A percentile compares a stretch with the other conserved stretches of the same genome.
These are phyloP conservation scores for Desmodesmus armatus DNA, from an alignment of 139 green algal species.

Conservation along the genomic window DNA sequence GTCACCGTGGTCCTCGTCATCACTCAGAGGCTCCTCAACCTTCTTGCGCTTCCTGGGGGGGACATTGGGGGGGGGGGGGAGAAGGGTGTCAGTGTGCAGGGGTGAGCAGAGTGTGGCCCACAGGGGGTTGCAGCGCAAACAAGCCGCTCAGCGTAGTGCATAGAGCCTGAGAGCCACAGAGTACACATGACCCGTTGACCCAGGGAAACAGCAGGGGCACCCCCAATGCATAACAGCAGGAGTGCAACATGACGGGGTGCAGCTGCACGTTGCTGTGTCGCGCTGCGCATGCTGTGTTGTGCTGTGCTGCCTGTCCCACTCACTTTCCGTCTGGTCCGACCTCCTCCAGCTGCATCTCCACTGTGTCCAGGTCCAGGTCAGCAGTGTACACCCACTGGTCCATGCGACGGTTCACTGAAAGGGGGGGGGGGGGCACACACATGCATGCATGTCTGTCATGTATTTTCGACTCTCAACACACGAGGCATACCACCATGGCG, in stretches of 20 bases:
- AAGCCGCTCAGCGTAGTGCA: too few species aligned
- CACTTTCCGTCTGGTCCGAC: slow-evolving; percentile 65
- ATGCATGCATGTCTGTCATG: too few species aligned
- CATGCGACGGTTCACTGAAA: slow-evolving; percentile 95
- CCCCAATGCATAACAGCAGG: background rate
- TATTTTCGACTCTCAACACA: too few species aligned
- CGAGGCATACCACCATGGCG: background rate
- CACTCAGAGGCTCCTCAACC: slow-evolving; percentile 60
- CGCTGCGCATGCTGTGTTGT: background rate
- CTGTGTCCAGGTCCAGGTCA: slow-evolving; percentile 85
- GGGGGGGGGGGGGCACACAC: too few species aligned
- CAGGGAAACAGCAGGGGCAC: background rate
- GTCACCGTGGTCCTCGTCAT: slow-evolving; percentile 88
- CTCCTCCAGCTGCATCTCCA: slow-evolving; percentile 66
- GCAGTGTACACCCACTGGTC: slow-evolving; percentile 94
- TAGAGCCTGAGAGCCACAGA: background rate
- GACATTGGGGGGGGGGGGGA: too few species aligned
- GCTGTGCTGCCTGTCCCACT: slow-evolving; percentile 3
- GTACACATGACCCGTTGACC: too few species aligned
- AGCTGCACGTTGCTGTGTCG: background rate
- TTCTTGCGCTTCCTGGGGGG: slow-evolving; percentile 38
- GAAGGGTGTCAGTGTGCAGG: background rate
- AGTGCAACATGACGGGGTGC: background rate
- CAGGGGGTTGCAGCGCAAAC: too few species aligned
- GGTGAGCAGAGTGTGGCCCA: background rate